phyloP scores from a whole-genome alignment of 306 rosid genomes.

The Adenanthera pavonina region DNA sequence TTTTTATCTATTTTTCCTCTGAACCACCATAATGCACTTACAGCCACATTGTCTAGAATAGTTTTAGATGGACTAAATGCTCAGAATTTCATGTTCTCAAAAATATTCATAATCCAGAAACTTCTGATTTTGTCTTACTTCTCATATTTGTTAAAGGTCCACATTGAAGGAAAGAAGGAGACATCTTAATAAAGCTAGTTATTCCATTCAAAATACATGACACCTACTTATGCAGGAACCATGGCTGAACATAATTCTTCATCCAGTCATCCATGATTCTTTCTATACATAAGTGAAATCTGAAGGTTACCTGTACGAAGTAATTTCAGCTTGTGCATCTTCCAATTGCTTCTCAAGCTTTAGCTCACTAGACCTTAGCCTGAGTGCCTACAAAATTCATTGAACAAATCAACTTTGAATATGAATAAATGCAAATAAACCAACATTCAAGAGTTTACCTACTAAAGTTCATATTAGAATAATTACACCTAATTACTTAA shows the following conservation, averaged over 20 bases:
- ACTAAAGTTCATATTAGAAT: slow-evolving; percentile 7
- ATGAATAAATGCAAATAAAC: slow-evolving; percentile 30
- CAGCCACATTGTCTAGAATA: neutral
- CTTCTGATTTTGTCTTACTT: neutral
- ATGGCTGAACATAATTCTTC: neutral
- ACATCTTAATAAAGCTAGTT: neutral
- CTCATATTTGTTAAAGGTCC: neutral
- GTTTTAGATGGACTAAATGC: neutral
- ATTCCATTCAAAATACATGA: neutral
- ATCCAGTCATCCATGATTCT: neutral
- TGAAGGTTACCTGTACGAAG: slow-evolving; percentile 70
- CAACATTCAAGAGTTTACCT: slow-evolving; percentile 21
- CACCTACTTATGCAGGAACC: neutral
- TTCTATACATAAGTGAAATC: slow-evolving; percentile 24
- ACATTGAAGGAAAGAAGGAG: neutral
- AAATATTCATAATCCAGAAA: neutral
- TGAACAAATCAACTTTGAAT: slow-evolving; percentile 34
- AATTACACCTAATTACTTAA: neutral
- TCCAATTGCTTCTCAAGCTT: slow-evolving; percentile 93
- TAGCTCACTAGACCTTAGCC: slow-evolving; percentile 87
- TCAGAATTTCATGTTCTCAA: neutral
- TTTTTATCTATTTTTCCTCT: too few species aligned
- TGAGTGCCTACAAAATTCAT: slow-evolving; percentile 73
- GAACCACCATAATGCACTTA: too few species aligned
- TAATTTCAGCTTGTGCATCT: slow-evolving; percentile 78